phyloP scores from a whole-genome alignment of 108 stramenopile species.

The Ochromonas danica region DNA sequence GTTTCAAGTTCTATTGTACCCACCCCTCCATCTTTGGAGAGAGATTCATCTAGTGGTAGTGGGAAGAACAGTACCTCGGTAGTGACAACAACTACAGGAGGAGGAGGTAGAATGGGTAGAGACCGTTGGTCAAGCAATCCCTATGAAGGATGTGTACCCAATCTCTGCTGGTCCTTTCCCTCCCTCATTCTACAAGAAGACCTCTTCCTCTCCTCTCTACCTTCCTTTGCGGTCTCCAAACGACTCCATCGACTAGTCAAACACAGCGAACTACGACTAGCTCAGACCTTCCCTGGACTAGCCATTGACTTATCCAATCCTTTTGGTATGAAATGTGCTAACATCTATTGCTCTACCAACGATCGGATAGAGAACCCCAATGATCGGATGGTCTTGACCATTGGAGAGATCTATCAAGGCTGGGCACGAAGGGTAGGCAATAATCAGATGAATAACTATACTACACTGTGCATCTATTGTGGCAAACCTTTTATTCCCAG shows the following conservation, averaged over 20 bases:
- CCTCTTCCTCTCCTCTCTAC: background rate
- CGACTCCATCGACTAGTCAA: background rate
- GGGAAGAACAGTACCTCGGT: too few relatives aligned
- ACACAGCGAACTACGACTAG: background rate
- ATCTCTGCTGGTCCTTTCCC: background rate
- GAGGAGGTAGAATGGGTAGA: background rate
- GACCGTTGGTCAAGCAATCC: background rate
- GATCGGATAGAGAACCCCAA: background rate
- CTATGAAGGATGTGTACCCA: background rate
- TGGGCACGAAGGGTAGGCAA: background rate
- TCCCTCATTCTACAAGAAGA: too few relatives aligned
- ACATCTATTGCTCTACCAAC: background rate
- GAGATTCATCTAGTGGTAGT: too few relatives aligned
- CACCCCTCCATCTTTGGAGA: too few relatives aligned
- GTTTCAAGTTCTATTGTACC: background rate
- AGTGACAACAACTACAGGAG: too few relatives aligned
- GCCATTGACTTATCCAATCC: background rate
- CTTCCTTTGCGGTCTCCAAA: background rate
- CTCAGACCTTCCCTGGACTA: background rate
- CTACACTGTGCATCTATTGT: constrained; percentile 13
- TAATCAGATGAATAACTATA: background rate
- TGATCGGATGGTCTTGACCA: background rate
- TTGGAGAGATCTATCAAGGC: constrained; percentile 23
- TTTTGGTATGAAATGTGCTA: constrained; percentile 19
- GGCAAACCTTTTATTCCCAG: background rate